phyloP scores from a whole-genome alignment of 768 basidiomycete genomes.

The Saitozyma podzolica region DNA sequence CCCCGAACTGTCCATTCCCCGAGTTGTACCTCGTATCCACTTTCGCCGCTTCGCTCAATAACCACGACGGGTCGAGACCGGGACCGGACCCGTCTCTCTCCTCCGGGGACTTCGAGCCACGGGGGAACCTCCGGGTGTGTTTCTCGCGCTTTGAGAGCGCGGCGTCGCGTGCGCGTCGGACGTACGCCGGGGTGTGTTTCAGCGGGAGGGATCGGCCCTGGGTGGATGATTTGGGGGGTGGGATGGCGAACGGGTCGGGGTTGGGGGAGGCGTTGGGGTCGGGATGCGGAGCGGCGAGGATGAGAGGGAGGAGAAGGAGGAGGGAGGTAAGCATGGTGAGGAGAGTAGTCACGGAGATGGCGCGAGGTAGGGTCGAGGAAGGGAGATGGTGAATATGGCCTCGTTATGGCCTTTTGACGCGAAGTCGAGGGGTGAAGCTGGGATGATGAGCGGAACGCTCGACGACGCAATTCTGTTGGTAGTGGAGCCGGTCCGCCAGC shows the following conservation, averaged over 20 bases:
- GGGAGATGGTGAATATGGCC: no score
- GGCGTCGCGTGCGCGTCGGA: conserved; percentile 11
- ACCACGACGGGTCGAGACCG: conserved; percentile 30
- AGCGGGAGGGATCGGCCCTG: conserved; percentile 8
- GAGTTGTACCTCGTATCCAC: conserved; percentile 44
- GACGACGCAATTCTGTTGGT: conserved; percentile 11
- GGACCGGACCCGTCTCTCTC: no score
- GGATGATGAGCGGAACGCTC: conserved; percentile 3
- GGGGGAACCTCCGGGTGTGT: no score
- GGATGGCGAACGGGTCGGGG: conserved; percentile 22
- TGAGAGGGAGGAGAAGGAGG: conserved; percentile 21
- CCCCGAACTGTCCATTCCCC: conserved; percentile 29
- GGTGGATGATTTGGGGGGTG: conserved; percentile 2
- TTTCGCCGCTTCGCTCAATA: conserved; percentile 43
- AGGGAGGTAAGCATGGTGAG: conserved; percentile 20
- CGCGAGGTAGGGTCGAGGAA: no score
- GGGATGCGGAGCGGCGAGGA: conserved; percentile 11
- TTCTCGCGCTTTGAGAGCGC: conserved; percentile 3
- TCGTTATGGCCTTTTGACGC: no score
- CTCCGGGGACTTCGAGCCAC: no score
- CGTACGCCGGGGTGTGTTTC: conserved; percentile 5
- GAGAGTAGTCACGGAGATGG: not conserved
- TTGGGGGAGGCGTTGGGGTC: conserved; percentile 4
- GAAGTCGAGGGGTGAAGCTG: not conserved
- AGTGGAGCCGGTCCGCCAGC: no score